A percentile compares a stretch with the other conserved stretches of the same genome.
Conservation (phyloP, 2,329 filamentous ascomycete genomes). For the Botrytis elliptica region DNA sequence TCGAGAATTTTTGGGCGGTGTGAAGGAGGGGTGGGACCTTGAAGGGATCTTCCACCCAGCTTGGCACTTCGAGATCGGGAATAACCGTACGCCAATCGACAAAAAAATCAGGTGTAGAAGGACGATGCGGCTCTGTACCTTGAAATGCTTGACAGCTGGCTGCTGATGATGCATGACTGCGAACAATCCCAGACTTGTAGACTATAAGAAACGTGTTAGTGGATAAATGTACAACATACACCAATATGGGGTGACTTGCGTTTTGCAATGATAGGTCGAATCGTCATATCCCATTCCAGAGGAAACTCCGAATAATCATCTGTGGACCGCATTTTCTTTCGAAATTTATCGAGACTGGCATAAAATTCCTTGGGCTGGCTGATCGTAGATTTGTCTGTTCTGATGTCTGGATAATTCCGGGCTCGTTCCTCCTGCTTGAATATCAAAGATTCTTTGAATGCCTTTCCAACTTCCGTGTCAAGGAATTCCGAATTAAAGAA, state of each 20-base stretch:
- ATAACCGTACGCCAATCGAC: slow-evolving; percentile 43
- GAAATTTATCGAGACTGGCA: slow-evolving; percentile 34
- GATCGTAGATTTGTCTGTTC: slow-evolving; percentile 42
- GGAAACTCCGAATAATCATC: slow-evolving; percentile 39
- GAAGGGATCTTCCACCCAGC: slow-evolving; percentile 39
- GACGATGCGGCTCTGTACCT: slow-evolving; percentile 41
- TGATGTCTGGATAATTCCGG: slow-evolving; percentile 41
- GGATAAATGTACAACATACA: background rate
- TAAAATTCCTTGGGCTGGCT: slow-evolving; percentile 42
- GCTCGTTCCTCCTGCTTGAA: slow-evolving; percentile 45
- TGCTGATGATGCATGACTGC: slow-evolving; percentile 33
- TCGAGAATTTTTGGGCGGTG: slow-evolving; percentile 38
- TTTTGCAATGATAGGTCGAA: slow-evolving; percentile 45
- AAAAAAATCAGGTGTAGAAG: slow-evolving; percentile 44
- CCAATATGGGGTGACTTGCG: slow-evolving; percentile 26
- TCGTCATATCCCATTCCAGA: slow-evolving; percentile 43
- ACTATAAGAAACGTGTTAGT: slow-evolving; percentile 35
- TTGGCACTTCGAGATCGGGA: slow-evolving; percentile 31
- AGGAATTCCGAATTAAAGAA: slow-evolving; percentile 45
- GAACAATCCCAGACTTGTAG: slow-evolving; percentile 48
- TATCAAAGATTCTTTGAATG: slow-evolving; percentile 42
- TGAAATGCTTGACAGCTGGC: slow-evolving; percentile 43
- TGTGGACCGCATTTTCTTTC: slow-evolving; percentile 27
- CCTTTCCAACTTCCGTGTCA: slow-evolving; percentile 38
- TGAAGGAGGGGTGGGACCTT: slow-evolving; percentile 40